Conservation (phyloP, 129 eudicot genomes). For the Chrysanthemum lavandulifolium region DNA sequence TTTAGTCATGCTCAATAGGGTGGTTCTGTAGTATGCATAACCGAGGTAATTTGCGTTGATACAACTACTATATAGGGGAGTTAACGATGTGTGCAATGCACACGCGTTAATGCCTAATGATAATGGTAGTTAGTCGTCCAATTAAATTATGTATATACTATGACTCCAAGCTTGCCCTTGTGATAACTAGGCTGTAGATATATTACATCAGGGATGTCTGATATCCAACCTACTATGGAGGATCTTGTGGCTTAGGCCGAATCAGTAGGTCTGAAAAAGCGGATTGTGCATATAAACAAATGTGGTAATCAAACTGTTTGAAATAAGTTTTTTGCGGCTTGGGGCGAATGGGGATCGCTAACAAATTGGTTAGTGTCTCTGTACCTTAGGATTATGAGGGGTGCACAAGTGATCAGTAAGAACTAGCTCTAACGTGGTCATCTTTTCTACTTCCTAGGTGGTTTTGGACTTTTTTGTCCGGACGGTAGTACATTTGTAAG, state of each 20-base stretch:
- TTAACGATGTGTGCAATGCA: not conserved
- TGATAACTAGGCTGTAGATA: no score
- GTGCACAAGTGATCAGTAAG: no score
- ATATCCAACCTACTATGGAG: no score
- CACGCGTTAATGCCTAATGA: not conserved
- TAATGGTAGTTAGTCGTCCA: no score
- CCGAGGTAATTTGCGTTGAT: conserved; percentile 5
- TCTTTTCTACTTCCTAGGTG: not conserved
- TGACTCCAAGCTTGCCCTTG: no score
- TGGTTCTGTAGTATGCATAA: conserved; percentile 8
- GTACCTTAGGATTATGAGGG: no score
- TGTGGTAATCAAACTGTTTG: not conserved
- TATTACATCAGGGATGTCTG: no score
- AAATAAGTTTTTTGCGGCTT: no score
- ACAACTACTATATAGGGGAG: not conserved
- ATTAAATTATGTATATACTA: no score
- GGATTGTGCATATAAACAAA: not conserved
- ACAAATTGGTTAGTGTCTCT: not conserved
- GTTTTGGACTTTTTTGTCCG: not conserved
- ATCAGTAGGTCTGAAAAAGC: no score
- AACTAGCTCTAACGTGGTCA: not conserved
- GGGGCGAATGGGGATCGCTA: no score
- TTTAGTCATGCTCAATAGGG: not conserved
- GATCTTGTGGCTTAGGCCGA: no score
- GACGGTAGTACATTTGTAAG: not conserved